Conservation (phyloP, 345 rosid species). For the Hibiscus syriacus region DNA sequence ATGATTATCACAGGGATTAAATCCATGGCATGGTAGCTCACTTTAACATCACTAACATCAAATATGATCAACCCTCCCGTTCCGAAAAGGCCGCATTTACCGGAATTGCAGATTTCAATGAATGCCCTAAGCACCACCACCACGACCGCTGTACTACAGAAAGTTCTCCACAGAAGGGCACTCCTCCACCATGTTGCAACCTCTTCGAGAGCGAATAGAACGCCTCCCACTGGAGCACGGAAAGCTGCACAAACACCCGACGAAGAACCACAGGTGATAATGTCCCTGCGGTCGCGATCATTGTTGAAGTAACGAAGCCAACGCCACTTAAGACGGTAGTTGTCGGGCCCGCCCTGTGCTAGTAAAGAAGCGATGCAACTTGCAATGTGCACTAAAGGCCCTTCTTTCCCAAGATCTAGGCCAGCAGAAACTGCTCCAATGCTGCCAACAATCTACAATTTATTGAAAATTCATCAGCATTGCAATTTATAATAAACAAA, state of each 20-base stretch:
- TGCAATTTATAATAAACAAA: neutral
- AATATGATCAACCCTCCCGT: constrained; percentile 80
- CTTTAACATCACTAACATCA: too few species aligned
- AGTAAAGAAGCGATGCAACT: too few species aligned
- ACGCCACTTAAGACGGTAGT: too few species aligned
- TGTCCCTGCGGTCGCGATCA: constrained; percentile 80
- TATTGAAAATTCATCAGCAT: too few species aligned
- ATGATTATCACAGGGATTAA: constrained; percentile 51
- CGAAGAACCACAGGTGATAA: constrained; percentile 78
- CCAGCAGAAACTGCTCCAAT: constrained; percentile 86
- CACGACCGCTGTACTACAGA: constrained; percentile 88
- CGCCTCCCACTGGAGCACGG: constrained; percentile 91
- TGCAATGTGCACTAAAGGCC: too few species aligned
- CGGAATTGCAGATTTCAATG: constrained; percentile 70
- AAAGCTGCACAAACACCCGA: constrained; percentile 96
- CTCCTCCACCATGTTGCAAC: constrained; percentile 99
- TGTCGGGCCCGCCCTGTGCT: too few species aligned
- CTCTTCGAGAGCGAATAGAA: constrained; percentile 84
- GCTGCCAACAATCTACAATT: constrained; percentile 78
- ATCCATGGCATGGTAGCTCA: too few species aligned
- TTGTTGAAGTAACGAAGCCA: too few species aligned
- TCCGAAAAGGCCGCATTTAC: constrained; percentile 82
- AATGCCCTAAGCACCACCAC: constrained; percentile 75
- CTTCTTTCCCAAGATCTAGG: too few species aligned
- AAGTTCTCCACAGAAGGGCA: constrained; percentile 81